Evolutionary conservation across 2,329 filamentous ascomycete species (phyloP).

Genomic region (Neurospora sp.): DNA sequence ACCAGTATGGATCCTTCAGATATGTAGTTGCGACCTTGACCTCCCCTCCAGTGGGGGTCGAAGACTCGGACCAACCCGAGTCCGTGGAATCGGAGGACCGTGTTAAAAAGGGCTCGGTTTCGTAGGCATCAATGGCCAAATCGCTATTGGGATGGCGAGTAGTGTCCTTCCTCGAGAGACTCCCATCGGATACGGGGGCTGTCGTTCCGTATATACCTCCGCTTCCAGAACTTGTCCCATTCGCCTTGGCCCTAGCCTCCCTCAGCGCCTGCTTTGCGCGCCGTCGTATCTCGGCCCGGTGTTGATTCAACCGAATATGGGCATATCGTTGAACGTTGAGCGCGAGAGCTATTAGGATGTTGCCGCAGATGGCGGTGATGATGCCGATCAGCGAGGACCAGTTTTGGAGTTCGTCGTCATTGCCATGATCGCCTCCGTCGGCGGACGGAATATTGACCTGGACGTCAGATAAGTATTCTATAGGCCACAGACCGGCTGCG

Average conservation of each 20-base stretch:
- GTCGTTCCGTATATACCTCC: constrained; percentile 34
- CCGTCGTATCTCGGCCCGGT: constrained; percentile 50
- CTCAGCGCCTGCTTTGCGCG: constrained; percentile 45
- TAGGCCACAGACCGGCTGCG: constrained; percentile 2
- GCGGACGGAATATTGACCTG: constrained; percentile 1
- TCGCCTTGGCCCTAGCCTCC: constrained; percentile 30
- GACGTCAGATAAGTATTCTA: constrained; percentile 4
- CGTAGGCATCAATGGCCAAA: constrained; percentile 24
- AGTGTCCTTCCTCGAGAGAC: constrained; percentile 6
- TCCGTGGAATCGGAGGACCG: constrained; percentile 38
- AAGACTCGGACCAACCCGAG: constrained; percentile 28
- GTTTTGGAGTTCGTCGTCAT: constrained; percentile 44
- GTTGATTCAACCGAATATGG: constrained; percentile 71
- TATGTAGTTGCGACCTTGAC: constrained; percentile 55
- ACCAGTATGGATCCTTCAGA: constrained; percentile 90
- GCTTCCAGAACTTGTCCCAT: constrained; percentile 5
- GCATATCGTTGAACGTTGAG: constrained; percentile 96
- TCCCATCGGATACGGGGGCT: constrained; percentile 17
- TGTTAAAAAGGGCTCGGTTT: constrained; percentile 44
- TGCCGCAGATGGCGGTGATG: constrained; percentile 82
- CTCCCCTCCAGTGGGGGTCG: constrained; percentile 15
- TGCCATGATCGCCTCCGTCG: constrained; percentile 7
- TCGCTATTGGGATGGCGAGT: constrained; percentile 26
- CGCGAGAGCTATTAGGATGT: constrained; percentile 87
- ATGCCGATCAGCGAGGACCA: constrained; percentile 97